Evolutionary conservation across 805 yeast genomes (phyloP).

Genomic region (Schwanniomyces pseudopolymorphus): DNA sequence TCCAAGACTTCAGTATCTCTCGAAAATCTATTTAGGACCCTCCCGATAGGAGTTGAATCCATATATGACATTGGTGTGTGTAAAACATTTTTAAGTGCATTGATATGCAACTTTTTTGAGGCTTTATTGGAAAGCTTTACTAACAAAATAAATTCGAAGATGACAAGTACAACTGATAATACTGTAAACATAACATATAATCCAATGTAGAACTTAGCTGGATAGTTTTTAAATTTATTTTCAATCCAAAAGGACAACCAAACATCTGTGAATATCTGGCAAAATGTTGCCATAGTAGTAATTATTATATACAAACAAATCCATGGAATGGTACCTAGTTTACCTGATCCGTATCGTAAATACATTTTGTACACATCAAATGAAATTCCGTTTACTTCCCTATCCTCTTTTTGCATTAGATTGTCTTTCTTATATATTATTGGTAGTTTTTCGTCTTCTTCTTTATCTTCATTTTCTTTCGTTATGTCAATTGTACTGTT

Average conservation of each 20-base stretch:
- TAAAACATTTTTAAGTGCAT: conserved; percentile 13
- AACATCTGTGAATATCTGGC: conserved; percentile 17
- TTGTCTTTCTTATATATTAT: conserved; percentile 9
- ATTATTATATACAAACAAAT: conserved; percentile 3
- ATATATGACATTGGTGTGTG: conserved; percentile 22
- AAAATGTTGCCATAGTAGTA: conserved; percentile 12
- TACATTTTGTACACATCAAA: conserved; percentile 12
- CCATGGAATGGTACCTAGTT: conserved; percentile 5
- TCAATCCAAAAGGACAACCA: conserved; percentile 25
- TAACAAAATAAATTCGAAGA: conserved; percentile 7
- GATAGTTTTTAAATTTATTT: conserved; percentile 8
- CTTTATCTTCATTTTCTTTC: conserved; percentile 11
- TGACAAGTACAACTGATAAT: conserved; percentile 12
- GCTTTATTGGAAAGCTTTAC: conserved; percentile 14
- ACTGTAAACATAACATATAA: conserved; percentile 16
- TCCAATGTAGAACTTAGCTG: conserved; percentile 14
- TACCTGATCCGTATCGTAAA: conserved; percentile 14
- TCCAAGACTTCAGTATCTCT: conserved; percentile 24
- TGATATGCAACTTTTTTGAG: conserved; percentile 12
- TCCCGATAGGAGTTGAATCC: conserved; percentile 26
- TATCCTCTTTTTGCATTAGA: conserved; percentile 15
- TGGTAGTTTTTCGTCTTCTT: conserved; percentile 2
- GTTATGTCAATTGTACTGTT: conserved; percentile 19
- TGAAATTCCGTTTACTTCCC: conserved; percentile 15
- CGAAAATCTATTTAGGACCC: conserved; percentile 25